A percentile compares a stretch with the other conserved stretches of the same genome.
These are phyloP conservation scores for Penicillium sumatraense DNA, from an alignment of 2,329 filamentous ascomycete species.

Conservation along the genomic window DNA sequence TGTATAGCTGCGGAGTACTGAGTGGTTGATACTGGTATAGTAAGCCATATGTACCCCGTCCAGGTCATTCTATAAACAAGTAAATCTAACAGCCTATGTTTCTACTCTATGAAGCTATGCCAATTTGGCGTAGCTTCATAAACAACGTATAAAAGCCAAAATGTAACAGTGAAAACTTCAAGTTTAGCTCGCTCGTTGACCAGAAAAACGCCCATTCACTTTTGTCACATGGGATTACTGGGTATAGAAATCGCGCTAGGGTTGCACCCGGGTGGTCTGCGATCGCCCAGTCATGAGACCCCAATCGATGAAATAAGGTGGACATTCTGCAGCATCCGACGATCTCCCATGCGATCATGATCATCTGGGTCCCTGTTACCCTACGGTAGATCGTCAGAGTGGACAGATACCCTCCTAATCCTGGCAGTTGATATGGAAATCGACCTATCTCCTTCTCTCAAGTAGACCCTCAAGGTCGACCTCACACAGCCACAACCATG, in stretches of 20 bases:
- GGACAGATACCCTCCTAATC: background rate
- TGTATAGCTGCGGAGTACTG: no score
- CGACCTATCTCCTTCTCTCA: no score
- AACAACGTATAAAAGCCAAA: background rate
- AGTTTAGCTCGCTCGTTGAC: no score
- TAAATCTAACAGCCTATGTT: background rate
- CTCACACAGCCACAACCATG: background rate
- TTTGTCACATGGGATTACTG: constrained; percentile 6
- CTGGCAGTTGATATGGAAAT: background rate
- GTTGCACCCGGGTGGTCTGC: constrained; percentile 17
- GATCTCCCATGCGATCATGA: constrained; percentile 23
- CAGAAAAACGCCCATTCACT: constrained; percentile 1
- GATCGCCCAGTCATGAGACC: constrained; percentile 23
- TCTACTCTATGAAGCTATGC: no score
- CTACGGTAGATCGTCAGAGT: constrained; percentile 2
- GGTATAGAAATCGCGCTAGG: constrained; percentile 4
- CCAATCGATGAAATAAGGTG: constrained; percentile 12
- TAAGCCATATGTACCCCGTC: no score
- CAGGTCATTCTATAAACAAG: background rate
- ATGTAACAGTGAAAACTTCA: background rate
- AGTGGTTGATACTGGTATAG: no score
- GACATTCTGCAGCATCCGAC: constrained; percentile 19
- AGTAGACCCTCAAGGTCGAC: no score
- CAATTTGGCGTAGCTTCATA: no score
- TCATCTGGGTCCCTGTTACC: constrained; percentile 5